Conservation (phyloP, 768 basidiomycete genomes). For the Cytidiella melzeri region DNA sequence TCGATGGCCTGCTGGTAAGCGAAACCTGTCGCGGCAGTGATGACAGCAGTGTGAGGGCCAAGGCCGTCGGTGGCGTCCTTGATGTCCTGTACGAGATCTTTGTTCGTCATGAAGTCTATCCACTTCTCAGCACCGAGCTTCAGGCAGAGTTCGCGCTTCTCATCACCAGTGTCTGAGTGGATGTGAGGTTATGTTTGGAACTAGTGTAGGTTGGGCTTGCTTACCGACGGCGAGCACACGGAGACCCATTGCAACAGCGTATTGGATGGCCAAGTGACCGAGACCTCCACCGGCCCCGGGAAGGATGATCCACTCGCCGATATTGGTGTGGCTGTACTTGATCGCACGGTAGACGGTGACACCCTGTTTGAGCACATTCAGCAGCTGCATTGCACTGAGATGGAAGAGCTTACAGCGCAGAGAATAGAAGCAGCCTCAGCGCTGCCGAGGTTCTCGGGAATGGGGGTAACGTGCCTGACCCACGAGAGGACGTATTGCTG, state of each 20-base stretch:
- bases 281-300: conserved; percentile 80
- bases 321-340: conserved; percentile 57
- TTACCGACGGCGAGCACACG: conserved; percentile 70
- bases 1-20: conserved; percentile 57
- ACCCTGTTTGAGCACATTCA: conserved; percentile 36
- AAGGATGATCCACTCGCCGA: conserved; percentile 72
- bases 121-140: conserved; percentile 67
- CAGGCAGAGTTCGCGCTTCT: conserved; percentile 58
- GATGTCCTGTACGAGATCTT: conserved; percentile 62
- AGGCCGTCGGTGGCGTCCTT: conserved; percentile 54
- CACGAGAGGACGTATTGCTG: conserved; percentile 67
- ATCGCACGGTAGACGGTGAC: conserved; percentile 84
- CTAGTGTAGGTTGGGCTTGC: conserved; percentile 2
- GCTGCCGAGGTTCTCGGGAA: conserved; percentile 63
- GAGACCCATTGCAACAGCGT: conserved; percentile 71
- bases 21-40: conserved; percentile 44
- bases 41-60: conserved; percentile 68
- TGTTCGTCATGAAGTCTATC: conserved; percentile 70
- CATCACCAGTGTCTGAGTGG: conserved; percentile 57
- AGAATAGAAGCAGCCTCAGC: conserved; percentile 69
- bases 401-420: conserved; percentile 51
- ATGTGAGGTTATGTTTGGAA: neutral
- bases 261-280: conserved; percentile 81
- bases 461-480: conserved; percentile 69
- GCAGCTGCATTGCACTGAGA: neutral